Conservation (phyloP, 177 flowering plant species). For the Vitis hybrid region DNA sequence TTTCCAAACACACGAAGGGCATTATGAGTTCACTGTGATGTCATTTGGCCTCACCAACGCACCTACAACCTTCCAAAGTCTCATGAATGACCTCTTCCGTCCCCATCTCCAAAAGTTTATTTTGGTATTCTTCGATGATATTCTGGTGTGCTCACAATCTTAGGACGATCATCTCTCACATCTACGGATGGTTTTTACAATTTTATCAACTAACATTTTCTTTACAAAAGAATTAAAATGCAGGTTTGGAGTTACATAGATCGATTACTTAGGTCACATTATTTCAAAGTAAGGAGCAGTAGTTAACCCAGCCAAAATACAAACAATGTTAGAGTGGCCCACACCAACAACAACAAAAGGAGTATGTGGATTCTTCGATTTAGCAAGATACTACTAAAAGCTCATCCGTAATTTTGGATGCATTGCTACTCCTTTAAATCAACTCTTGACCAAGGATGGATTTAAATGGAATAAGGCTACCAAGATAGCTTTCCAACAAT, state of each 20-base stretch:
- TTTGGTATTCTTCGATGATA: conserved; percentile 11
- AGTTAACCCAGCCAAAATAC: neutral
- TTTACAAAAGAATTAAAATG: neutral
- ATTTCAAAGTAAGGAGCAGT: neutral
- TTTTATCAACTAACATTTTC: neutral
- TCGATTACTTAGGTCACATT: neutral
- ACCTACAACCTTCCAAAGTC: conserved; percentile 10
- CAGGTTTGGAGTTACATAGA: neutral
- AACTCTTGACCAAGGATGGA: too few species aligned
- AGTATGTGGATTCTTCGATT: conserved; percentile 11
- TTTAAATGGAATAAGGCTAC: too few species aligned
- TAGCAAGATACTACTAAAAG: conserved; percentile 10
- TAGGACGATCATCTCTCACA: neutral
- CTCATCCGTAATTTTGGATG: conserved; percentile 1
- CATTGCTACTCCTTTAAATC: conserved; percentile 1
- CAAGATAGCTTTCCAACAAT: too few species aligned
- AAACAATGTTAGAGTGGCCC: conserved; percentile 12
- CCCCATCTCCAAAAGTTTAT: neutral
- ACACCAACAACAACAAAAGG: neutral
- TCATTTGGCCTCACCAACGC: conserved; percentile 1
- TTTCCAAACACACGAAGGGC: too few species aligned
- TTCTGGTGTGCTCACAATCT: neutral
- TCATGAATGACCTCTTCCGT: conserved; percentile 11
- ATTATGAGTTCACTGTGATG: too few species aligned
- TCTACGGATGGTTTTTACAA: neutral